These are phyloP conservation scores for Babesia bigemina DNA, from an alignment of 169 alveolate species.

Conservation along the genomic window DNA sequence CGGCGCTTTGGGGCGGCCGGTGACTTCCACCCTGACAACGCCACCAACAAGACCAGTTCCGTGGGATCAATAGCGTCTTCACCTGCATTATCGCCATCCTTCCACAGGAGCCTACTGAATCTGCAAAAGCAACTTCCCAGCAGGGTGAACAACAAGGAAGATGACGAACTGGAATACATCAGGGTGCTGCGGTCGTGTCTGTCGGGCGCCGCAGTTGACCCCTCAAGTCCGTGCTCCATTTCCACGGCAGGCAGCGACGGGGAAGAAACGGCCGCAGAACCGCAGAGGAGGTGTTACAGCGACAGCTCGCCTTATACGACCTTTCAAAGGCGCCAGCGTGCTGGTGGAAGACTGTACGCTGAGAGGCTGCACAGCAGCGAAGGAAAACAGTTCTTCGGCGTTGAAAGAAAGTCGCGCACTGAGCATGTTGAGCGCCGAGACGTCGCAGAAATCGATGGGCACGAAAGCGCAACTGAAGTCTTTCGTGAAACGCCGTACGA, in stretches of 20 bases:
- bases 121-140: slow-evolving; percentile 5
- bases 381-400: not conserved
- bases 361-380: not conserved
- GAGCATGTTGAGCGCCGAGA: no score
- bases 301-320: not conserved
- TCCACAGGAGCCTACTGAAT: slow-evolving; percentile 12
- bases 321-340: not conserved
- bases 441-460: no score
- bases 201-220: slow-evolving; percentile 19
- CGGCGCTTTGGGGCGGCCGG: not conserved
- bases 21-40: not conserved
- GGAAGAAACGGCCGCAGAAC: not conserved
- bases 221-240: slow-evolving; percentile 20
- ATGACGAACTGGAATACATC: slow-evolving; percentile 12
- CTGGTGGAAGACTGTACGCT: not conserved
- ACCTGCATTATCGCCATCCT: slow-evolving; percentile 28
- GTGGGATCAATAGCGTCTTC: slow-evolving; percentile 16
- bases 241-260: slow-evolving; percentile 31
- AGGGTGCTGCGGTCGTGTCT: slow-evolving; percentile 31
- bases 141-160: not conserved
- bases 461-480: not conserved
- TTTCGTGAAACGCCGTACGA: not conserved
- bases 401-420: not conserved
- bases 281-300: not conserved
- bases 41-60: slow-evolving; percentile 19